Conservation (phyloP, 805 yeast species). For the Metschnikowia gruessii region DNA sequence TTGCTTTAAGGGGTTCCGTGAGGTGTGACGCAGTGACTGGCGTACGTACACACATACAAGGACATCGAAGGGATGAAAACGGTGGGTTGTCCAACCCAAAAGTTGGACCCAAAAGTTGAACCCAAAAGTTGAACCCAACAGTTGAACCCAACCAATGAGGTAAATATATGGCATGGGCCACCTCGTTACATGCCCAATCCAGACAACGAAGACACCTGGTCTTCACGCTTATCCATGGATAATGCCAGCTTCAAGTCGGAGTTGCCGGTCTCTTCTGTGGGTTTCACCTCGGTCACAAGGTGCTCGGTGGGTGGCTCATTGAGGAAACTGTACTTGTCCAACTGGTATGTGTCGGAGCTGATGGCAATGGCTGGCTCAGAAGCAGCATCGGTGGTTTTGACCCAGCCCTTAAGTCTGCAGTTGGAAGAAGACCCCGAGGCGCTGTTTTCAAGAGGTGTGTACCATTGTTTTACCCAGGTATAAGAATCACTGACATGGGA, state of each 20-base stretch:
- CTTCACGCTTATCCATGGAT: constrained; percentile 25
- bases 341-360: constrained; percentile 42
- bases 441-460: constrained; percentile 24
- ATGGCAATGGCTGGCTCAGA: constrained; percentile 6
- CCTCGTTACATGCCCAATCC: constrained; percentile 20
- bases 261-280: constrained; percentile 16
- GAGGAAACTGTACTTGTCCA: constrained; percentile 36
- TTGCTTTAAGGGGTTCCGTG: background rate
- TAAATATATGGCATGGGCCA: too few species aligned
- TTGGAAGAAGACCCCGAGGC: constrained; percentile 12
- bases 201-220: constrained; percentile 22
- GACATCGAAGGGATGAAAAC: too few species aligned
- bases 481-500: constrained; percentile 17
- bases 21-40: background rate
- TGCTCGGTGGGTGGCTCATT: constrained; percentile 46
- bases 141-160: too few species aligned
- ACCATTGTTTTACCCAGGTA: constrained; percentile 44
- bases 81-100: too few species aligned
- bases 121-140: too few species aligned
- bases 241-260: constrained; percentile 26
- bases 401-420: constrained; percentile 38
- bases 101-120: too few species aligned
- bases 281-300: constrained; percentile 23
- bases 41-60: constrained; percentile 15
- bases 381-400: constrained; percentile 22